These are phyloP conservation scores for Raphidocelis subcapitata DNA, from an alignment of 139 green algal genomes.

Conservation along the genomic window DNA sequence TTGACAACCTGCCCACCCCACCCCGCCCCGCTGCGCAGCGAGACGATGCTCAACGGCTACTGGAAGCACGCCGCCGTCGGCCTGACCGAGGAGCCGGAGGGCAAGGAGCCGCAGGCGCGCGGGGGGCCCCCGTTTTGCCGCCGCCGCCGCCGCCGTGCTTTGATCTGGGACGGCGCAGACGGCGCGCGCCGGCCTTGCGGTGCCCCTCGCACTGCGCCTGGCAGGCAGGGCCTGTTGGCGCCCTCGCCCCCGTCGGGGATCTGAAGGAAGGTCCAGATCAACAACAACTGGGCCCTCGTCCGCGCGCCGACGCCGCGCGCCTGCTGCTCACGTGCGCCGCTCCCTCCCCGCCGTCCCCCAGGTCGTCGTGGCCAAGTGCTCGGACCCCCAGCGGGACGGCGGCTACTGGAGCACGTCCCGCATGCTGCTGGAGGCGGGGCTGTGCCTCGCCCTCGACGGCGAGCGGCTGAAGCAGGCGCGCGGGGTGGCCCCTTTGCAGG, in stretches of 20 bases:
- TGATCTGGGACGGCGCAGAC: too few species aligned
- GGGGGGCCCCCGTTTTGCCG: too few species aligned
- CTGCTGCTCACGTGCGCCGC: too few species aligned
- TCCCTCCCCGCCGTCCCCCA: not conserved
- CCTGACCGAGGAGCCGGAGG: constrained; percentile 40
- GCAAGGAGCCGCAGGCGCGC: constrained; percentile 11
- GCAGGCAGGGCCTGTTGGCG: too few species aligned
- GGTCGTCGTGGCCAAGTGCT: constrained; percentile 33
- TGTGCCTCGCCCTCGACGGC: constrained; percentile 44
- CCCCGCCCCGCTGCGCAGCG: not conserved
- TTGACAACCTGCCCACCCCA: too few species aligned
- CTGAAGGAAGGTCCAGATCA: too few species aligned
- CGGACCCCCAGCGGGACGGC: constrained; percentile 48
- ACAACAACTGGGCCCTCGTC: too few species aligned
- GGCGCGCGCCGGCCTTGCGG: too few species aligned
- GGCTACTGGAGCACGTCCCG: constrained; percentile 69
- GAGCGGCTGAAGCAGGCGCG: constrained; percentile 3
- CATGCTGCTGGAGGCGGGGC: constrained; percentile 70
- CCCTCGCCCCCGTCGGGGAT: too few species aligned
- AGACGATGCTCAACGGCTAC: constrained; percentile 31
- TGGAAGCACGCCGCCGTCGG: constrained; percentile 46
- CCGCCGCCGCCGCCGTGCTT: not conserved
- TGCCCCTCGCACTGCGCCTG: too few species aligned
- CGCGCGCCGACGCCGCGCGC: too few species aligned
- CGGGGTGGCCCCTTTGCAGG: not conserved